Base-by-base conservation (phyloP, 129 eudicot species). In the Lonicera japonica region DNA sequence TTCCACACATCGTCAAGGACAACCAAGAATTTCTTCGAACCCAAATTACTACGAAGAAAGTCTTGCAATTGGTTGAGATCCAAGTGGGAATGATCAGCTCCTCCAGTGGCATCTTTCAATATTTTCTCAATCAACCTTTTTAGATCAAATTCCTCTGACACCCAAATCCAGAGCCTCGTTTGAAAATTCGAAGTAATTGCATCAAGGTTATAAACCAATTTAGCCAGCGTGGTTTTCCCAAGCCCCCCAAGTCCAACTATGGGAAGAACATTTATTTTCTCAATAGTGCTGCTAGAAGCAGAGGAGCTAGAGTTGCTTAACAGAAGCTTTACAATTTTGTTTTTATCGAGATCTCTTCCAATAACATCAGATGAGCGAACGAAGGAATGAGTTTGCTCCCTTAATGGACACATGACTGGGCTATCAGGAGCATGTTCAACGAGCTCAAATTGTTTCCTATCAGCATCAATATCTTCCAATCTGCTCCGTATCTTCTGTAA, bases 1-100 rank as follows among this genome's bases (percentile, higher is more conserved):
- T 54, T 77, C 82, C 82, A 71, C 13, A 77, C 73, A 16, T 77
- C 82, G 56, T 77, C 82, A 24, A 70, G 19, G 23, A 76, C 76
- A 45, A 70, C 50, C 10, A 76, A 61, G 34, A 71, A 77, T 39
- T 25, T 77, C 55, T 60, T 61, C 14, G 66, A 38, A 10, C n/a
- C 39, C 25, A 76, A 60, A 11, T 61, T 36, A 36, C 15, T 18
- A 40, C 56, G 77, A 23, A 71, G 29, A 25, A 16, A 11, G 16
- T n/a, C 52, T 65, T 58, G 67, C 23, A 65, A 19, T 25, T 50
- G 56, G 51, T 58, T 67, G 18, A 48, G 56, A 66, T 50, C 72
- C 11, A 60, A 20, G 66, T 69, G 50, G 1, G 38, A 20, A 12
- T 14, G 17, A 19, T 47, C 20, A 51, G 47, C 4, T 40, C 39